Evolutionary conservation across 2,329 filamentous ascomycete species (phyloP).

Genomic region (Penicillium crustosum): DNA sequence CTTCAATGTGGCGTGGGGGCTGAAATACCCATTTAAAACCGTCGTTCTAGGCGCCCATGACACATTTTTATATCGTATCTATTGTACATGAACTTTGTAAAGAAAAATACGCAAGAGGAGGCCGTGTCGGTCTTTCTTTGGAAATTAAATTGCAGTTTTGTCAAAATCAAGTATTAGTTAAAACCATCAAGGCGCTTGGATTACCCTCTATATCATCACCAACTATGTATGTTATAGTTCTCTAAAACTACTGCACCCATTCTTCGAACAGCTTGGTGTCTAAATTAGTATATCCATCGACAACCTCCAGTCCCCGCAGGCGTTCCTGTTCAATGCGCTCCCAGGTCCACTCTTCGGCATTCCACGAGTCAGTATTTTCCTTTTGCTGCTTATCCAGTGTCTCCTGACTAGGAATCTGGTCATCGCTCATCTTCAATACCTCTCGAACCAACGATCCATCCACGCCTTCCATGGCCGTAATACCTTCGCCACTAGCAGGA

Average conservation of each 20-base stretch:
- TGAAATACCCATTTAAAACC: too few relatives aligned
- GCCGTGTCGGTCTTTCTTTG: not conserved
- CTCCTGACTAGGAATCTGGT: slow-evolving; percentile 29
- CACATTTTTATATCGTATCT: too few relatives aligned
- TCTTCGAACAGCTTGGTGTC: slow-evolving; percentile 54
- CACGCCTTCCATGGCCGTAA: slow-evolving; percentile 34
- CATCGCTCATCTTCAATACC: slow-evolving; percentile 36
- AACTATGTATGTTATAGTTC: not conserved
- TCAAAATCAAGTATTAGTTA: slow-evolving; percentile 3
- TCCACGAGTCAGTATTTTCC: slow-evolving; percentile 34
- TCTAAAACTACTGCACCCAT: slow-evolving; percentile 30
- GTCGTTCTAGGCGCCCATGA: too few relatives aligned
- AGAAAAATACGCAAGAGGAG: not conserved
- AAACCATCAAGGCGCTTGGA: not conserved
- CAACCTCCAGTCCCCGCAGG: slow-evolving; percentile 54
- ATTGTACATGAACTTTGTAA: not conserved
- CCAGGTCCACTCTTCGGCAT: slow-evolving; percentile 57
- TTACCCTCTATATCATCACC: not conserved
- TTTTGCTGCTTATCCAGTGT: slow-evolving; percentile 34
- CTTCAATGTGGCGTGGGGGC: too few relatives aligned
- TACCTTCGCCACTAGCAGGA: slow-evolving; percentile 34
- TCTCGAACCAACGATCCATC: slow-evolving; percentile 39
- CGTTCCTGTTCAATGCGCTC: slow-evolving; percentile 60
- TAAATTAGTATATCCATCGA: slow-evolving; percentile 55
- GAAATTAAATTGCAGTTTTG: slow-evolving; percentile 1